Base-by-base conservation (phyloP, 31 red algal genomes). In the Bonnemaisonia californica region DNA sequence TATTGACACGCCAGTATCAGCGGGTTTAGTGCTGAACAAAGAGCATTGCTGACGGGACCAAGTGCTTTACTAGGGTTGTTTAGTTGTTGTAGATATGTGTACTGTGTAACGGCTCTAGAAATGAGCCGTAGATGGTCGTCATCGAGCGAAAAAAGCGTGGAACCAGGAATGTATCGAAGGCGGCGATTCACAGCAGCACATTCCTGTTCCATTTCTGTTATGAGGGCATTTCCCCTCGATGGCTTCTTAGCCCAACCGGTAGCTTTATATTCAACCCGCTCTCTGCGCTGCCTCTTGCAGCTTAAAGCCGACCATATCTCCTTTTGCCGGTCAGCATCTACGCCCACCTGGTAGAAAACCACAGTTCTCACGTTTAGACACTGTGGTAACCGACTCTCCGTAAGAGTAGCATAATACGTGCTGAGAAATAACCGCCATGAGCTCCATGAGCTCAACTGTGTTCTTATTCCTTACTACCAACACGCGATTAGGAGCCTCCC, bases 51-150 rank as follows among this genome's bases (percentile, higher is more conserved):
- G 21, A 74, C 37, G 41, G 38, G 23, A 11, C 69, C 69, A 27
- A 74, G 42, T 51, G 32, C 69, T 32, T 51, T 51, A 27, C 54
- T 74, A n/a, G 69, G 36, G 42, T 79, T 63, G 8, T 63, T 1
- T 13, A 38, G 33, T 21, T 79, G 59, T 38, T 8, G 57, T 51
- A 64, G 19, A 36, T 64, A 62, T 21, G 29, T 62, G 0, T 65
- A 48, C 48, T 63, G 24, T 26, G 29, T 27, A 11, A 79, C 0
- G 35, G 2, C 54, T n/a, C 58, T 62, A 13, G 76, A 66, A 7
- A 21, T 0, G 35, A 79, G 18, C 41, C 76, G 21, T n/a, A 79
- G 36, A 27, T 79, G 58, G 38, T 63, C 57, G 26, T 79, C 76
- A 42, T 64, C 54, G 48, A 79, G 76, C 9, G 2, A 64, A 0